phyloP scores from a whole-genome alignment of 805 yeast species.

The Saccharomyces mikatae region DNA sequence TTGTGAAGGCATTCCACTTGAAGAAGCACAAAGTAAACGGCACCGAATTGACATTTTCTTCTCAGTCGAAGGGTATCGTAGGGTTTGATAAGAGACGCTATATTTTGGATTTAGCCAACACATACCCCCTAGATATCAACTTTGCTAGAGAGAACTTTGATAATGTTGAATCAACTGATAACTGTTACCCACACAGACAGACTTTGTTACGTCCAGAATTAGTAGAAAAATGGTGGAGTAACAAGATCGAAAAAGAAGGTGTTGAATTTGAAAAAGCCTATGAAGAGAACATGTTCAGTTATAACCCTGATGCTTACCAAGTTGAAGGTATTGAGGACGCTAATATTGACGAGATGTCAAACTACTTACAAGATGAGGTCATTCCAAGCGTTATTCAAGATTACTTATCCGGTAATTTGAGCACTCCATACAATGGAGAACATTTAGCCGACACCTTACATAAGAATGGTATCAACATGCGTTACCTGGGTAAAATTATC shows the following conservation, averaged over 20 bases:
- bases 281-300: conserved; percentile 40
- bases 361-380: conserved; percentile 48
- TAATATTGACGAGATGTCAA: conserved; percentile 58
- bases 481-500: conserved; percentile 63
- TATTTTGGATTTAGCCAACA: conserved; percentile 72
- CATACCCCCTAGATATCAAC: conserved; percentile 76
- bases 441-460: conserved; percentile 68
- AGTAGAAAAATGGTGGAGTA: conserved; percentile 81
- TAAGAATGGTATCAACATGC: conserved; percentile 74
- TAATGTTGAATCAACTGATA: conserved; percentile 24
- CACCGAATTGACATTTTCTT: conserved; percentile 53
- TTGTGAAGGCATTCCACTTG: conserved; percentile 72
- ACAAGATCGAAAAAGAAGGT: conserved; percentile 43
- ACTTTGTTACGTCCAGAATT: conserved; percentile 79
- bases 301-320: conserved; percentile 75
- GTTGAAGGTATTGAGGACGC: conserved; percentile 36
- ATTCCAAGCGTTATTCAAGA: conserved; percentile 51
- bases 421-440: conserved; percentile 72
- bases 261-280: conserved; percentile 29
- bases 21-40: conserved; percentile 53
- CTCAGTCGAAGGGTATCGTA: conserved; percentile 73
- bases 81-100: conserved; percentile 85
- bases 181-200: conserved; percentile 77
- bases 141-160: conserved; percentile 56
- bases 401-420: conserved; percentile 37